phyloP scores from a whole-genome alignment of 805 yeast species.

The Ogataea trehalophila region DNA sequence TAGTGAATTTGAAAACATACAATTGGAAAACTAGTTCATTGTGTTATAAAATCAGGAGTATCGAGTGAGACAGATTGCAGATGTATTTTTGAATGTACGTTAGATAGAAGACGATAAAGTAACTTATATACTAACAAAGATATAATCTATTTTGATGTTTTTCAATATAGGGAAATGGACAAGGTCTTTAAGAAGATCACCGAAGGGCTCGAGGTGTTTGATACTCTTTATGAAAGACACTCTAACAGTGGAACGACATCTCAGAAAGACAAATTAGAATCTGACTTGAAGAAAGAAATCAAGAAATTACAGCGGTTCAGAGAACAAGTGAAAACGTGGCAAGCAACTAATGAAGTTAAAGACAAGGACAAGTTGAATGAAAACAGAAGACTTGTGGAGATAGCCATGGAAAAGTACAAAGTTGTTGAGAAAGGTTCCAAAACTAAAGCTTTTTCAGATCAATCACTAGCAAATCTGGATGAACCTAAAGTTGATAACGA shows the following conservation, averaged over 20 bases:
- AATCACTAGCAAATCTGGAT: conserved; percentile 44
- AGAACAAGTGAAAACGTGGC: conserved; percentile 58
- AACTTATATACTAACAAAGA: too few relatives aligned
- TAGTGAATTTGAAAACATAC: too few relatives aligned
- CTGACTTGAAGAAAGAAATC: conserved; percentile 55
- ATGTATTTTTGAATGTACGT: too few relatives aligned
- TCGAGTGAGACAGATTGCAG: too few relatives aligned
- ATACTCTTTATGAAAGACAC: conserved; percentile 52
- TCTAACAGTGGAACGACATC: conserved; percentile 43
- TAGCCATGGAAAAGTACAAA: conserved; percentile 58
- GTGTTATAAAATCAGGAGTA: neutral
- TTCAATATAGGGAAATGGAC: conserved; percentile 44
- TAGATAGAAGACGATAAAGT: too few relatives aligned
- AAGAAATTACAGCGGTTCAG: conserved; percentile 54
- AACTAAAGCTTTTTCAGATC: conserved; percentile 55
- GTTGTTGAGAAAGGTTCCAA: conserved; percentile 53
- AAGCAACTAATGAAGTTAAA: conserved; percentile 49
- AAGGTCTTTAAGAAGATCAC: conserved; percentile 56
- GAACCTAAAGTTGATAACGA: conserved; percentile 71
- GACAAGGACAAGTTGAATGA: conserved; percentile 42
- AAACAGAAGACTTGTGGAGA: conserved; percentile 35
- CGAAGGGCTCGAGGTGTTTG: conserved; percentile 53
- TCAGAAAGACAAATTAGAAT: conserved; percentile 53
- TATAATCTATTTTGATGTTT: too few relatives aligned
- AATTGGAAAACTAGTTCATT: neutral